These are phyloP conservation scores for Bisporella sp. DNA, from an alignment of 2,329 filamentous ascomycete genomes.

Conservation along the genomic window DNA sequence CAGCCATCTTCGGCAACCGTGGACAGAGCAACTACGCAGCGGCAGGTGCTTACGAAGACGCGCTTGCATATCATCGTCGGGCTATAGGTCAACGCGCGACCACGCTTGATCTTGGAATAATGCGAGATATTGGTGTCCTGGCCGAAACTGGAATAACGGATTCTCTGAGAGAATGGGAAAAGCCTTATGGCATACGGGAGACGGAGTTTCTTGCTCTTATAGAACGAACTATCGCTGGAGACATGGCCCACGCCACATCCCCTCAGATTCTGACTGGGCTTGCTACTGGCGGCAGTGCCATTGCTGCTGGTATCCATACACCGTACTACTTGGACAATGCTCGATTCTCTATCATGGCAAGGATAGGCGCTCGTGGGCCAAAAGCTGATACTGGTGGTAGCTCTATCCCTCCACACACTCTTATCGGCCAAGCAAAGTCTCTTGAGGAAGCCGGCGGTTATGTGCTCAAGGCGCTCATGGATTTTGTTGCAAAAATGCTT, in stretches of 20 bases:
- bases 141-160: neutral
- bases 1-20: slow-evolving; percentile 12
- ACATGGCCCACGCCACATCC: slow-evolving; percentile 20
- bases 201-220: neutral
- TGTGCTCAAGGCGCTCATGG: neutral
- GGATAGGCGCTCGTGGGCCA: neutral
- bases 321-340: slow-evolving; percentile 47
- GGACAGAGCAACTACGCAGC: slow-evolving; percentile 4
- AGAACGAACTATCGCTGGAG: neutral
- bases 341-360: slow-evolving; percentile 38
- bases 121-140: slow-evolving; percentile 3
- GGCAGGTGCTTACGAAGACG: slow-evolving; percentile 9
- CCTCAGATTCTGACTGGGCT: slow-evolving; percentile 10
- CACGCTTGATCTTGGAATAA: slow-evolving; percentile 5
- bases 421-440: neutral
- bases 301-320: slow-evolving; percentile 43
- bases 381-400: neutral
- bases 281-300: slow-evolving; percentile 32
- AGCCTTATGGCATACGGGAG: slow-evolving; percentile 1
- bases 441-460: neutral
- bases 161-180: neutral
- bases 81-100: slow-evolving; percentile 5
- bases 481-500: slow-evolving; percentile 19
- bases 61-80: neutral
- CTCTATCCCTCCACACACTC: neutral